Base-by-base conservation (phyloP, 805 yeast genomes). In the Metschnikowia baotianmanensis region DNA sequence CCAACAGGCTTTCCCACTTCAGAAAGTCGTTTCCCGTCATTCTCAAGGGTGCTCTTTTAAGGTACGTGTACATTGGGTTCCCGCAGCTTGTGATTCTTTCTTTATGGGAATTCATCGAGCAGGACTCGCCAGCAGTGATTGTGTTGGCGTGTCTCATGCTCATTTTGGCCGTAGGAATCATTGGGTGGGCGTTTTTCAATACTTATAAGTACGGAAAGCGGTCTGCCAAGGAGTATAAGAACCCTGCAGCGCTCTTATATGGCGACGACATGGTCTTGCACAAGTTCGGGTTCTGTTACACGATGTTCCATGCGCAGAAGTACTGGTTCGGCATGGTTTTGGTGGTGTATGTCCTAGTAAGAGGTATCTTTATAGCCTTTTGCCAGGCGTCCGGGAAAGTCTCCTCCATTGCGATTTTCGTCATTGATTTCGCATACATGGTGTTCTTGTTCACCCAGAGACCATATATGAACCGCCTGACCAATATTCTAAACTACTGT, bases 121-220 rank as follows among this genome's bases (percentile, higher is more conserved):
- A 75, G 38, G 96, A 90, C 56, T 88, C 96, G 1, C 84, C 95
- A 1, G 96, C 96, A 1, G 88, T 90, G 22, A 78, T 90, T 43
- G 89, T 87, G 5, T 65, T 87, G 44, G 91, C 96, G 2, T 82
- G 78, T 26, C 64, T 90, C 35, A 81, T 86, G 61, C 66, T 90
- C 29, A 34, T 87, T 1, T 64, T 83, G 42, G 71, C 86, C 1
- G 46, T 82, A 5, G 77, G 78, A 2, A 69, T 86, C 26, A 67
- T 87, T 69, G 65, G 69, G 2, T 83, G 82, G 79, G 74, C 88
- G 16, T 72, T 78, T 38, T 83, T 65, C 63, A 79, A 83, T 64
- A 83, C 89, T 12, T 59, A 71, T 40, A 51, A 60, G 29, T 79
- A 79, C 59, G 97, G 95, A 25, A 70, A 65, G 42, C 57, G 60